Evolutionary conservation across 2,329 filamentous ascomycete species (phyloP).

Genomic region (Colletotrichum orchidophilum): DNA sequence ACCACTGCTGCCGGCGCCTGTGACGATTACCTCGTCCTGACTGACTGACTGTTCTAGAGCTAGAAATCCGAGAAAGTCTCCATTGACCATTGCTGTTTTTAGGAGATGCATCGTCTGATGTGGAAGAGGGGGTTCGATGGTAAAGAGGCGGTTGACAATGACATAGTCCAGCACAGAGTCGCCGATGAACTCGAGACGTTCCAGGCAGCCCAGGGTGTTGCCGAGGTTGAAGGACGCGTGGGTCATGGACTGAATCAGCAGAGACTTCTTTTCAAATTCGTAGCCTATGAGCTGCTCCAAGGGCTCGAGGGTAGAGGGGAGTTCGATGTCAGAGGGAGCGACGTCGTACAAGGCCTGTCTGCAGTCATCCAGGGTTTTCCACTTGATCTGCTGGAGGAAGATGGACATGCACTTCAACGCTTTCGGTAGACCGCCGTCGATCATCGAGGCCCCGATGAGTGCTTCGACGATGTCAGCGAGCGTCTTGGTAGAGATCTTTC

Average conservation of each 20-base stretch:
- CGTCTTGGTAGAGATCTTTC: slow-evolving; percentile 74
- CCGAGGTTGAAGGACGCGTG: slow-evolving; percentile 70
- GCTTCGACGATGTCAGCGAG: slow-evolving; percentile 90
- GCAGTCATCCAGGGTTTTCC: slow-evolving; percentile 56
- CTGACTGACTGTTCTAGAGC: slow-evolving; percentile 65
- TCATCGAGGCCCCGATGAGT: slow-evolving; percentile 78
- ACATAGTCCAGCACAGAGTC: slow-evolving; percentile 86
- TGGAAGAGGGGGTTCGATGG: slow-evolving; percentile 49
- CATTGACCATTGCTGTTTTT: slow-evolving; percentile 81
- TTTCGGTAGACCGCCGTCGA: slow-evolving; percentile 73
- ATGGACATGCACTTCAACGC: slow-evolving; percentile 71
- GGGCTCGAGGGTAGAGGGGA: slow-evolving; percentile 53
- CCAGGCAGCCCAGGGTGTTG: slow-evolving; percentile 60
- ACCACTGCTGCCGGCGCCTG: slow-evolving; percentile 32
- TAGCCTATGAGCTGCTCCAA: slow-evolving; percentile 78
- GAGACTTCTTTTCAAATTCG: slow-evolving; percentile 70
- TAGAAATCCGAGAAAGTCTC: slow-evolving; percentile 80
- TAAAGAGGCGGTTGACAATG: slow-evolving; percentile 71
- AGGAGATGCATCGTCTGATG: slow-evolving; percentile 77
- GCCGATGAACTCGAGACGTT: slow-evolving; percentile 88
- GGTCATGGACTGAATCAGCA: slow-evolving; percentile 83
- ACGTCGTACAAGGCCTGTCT: slow-evolving; percentile 54
- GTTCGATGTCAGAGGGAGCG: slow-evolving; percentile 45
- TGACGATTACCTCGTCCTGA: slow-evolving; percentile 35
- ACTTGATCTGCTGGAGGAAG: slow-evolving; percentile 70